phyloP scores from a whole-genome alignment of 225 moss, liverwort and hornwort genomes.

The Antitrichia curtipendula region DNA sequence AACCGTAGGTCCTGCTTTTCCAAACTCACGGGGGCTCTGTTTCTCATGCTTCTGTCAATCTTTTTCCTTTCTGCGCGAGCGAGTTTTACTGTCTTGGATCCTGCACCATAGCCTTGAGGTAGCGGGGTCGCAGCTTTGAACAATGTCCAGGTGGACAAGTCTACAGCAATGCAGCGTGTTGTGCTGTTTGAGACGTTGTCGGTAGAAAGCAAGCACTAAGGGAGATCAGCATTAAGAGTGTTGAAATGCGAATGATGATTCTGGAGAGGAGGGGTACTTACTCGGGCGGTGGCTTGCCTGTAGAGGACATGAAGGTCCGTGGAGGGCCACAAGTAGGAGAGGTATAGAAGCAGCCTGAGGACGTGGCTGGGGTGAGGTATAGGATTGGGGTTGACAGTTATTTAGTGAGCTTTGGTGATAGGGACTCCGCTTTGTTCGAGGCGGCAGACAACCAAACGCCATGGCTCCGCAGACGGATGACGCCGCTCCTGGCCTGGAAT shows the following conservation, averaged over 20 bases:
- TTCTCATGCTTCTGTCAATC: not conserved
- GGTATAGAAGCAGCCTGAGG: not conserved
- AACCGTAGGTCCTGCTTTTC: not conserved
- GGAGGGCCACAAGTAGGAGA: not conserved
- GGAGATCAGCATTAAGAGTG: not conserved
- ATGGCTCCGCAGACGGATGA: constrained; percentile 17
- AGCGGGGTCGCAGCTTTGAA: not conserved
- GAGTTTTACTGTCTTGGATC: not conserved
- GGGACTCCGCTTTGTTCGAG: not conserved
- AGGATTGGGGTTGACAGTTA: constrained; percentile 3
- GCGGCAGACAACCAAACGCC: not conserved
- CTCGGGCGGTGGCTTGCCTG: not conserved
- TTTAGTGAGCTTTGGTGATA: not conserved
- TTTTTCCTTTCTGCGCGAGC: not conserved
- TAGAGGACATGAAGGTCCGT: not conserved
- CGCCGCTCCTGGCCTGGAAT: not conserved
- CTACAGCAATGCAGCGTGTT: not conserved
- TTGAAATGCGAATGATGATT: not conserved
- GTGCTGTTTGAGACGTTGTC: no score
- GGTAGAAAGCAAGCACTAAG: not conserved
- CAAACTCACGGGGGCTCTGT: not conserved
- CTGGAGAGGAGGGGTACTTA: not conserved
- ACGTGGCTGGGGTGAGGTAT: not conserved
- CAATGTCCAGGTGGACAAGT: not conserved
- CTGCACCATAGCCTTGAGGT: not conserved